Evolutionary conservation across 2,329 filamentous ascomycete genomes (phyloP).

Genomic region (Aureobasidium uvarum): DNA sequence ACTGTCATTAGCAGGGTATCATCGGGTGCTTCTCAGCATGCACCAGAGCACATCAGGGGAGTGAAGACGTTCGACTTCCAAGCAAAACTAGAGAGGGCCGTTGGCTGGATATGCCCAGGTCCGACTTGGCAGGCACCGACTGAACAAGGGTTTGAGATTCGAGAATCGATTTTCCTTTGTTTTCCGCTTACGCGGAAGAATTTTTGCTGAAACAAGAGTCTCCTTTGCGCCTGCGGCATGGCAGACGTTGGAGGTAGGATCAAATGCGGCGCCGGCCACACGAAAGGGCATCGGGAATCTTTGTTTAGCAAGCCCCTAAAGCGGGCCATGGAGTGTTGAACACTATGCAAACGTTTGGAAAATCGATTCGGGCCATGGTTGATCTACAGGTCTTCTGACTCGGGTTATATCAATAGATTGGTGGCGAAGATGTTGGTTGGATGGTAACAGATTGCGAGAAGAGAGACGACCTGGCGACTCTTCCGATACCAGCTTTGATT

Average conservation of each 20-base stretch:
- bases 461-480: not conserved
- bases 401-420: not conserved
- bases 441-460: not conserved
- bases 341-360: conserved; percentile 7
- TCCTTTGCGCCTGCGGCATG: not conserved
- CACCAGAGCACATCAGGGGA: conserved; percentile 1
- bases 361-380: conserved; percentile 6
- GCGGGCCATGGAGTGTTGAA: conserved; percentile 1
- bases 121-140: conserved; percentile 11
- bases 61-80: not conserved
- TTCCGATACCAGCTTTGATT: not conserved
- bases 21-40: not conserved
- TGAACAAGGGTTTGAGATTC: not conserved
- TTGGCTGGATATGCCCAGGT: not conserved
- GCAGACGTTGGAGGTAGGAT: conserved; percentile 1
- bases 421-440: not conserved
- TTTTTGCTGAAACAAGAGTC: not conserved
- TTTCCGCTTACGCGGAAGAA: not conserved
- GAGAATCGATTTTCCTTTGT: not conserved
- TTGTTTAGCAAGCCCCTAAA: not conserved
- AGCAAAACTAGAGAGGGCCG: conserved; percentile 10
- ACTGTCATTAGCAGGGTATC: not conserved
- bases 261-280: not conserved
- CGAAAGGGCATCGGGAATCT: not conserved
- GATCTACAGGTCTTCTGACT: conserved; percentile 1